Conservation (phyloP, 2,329 filamentous ascomycete species). For the Aspergillus niger region DNA sequence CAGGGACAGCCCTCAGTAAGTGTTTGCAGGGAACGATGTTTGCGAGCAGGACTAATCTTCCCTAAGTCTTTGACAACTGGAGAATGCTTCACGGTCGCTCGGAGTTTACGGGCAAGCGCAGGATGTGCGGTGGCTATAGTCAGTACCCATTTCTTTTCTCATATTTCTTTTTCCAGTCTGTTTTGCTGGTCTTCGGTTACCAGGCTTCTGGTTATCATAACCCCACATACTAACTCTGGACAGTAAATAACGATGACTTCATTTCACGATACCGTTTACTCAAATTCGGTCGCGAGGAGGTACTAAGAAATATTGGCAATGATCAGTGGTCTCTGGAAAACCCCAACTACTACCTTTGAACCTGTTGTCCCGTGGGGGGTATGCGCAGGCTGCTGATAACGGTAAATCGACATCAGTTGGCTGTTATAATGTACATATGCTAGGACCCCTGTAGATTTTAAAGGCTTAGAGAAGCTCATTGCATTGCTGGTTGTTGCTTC, state of each 20-base stretch:
- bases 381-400: background rate
- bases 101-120: conserved; percentile 77
- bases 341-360: conserved; percentile 18
- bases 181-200: background rate
- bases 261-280: conserved; percentile 74
- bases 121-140: conserved; percentile 92
- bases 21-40: conserved; percentile 17
- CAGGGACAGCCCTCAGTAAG: conserved; percentile 75
- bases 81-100: conserved; percentile 84
- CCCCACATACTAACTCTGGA: conserved; percentile 12
- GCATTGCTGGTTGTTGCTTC: background rate
- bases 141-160: conserved; percentile 43
- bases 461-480: background rate
- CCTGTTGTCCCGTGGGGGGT: background rate
- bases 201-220: background rate
- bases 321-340: background rate
- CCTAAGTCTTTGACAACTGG: conserved; percentile 91
- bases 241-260: conserved; percentile 80
- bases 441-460: background rate
- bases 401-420: background rate
- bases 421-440: background rate
- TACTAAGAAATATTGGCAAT: conserved; percentile 37
- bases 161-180: background rate
- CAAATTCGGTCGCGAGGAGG: conserved; percentile 55
- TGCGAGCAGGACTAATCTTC: conserved; percentile 12